phyloP scores from a whole-genome alignment of 2,329 filamentous ascomycete species.

The Tolypocladium paradoxum region DNA sequence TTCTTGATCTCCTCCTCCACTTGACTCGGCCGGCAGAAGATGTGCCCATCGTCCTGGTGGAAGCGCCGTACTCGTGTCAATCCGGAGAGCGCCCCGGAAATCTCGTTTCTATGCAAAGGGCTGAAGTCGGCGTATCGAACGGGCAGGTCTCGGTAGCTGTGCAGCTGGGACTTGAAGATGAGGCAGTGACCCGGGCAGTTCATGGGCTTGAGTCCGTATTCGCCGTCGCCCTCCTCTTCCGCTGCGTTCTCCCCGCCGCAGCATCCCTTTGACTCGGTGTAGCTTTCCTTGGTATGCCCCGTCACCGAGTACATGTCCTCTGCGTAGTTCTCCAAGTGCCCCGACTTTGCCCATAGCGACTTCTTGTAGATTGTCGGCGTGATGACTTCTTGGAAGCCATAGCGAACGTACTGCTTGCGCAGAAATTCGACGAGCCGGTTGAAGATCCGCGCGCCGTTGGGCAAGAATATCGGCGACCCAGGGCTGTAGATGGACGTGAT shows the following conservation, averaged over 20 bases:
- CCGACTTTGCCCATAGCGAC: slow-evolving; percentile 74
- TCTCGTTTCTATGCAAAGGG: slow-evolving; percentile 76
- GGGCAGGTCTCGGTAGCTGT: slow-evolving; percentile 71
- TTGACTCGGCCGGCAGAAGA: slow-evolving; percentile 73
- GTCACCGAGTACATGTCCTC: slow-evolving; percentile 86
- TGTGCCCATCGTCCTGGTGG: slow-evolving; percentile 85
- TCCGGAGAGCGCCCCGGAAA: slow-evolving; percentile 70
- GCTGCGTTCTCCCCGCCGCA: slow-evolving; percentile 19
- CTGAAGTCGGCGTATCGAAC: slow-evolving; percentile 82
- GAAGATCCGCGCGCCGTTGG: slow-evolving; percentile 72
- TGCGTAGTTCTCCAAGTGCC: slow-evolving; percentile 81
- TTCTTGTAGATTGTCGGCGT: slow-evolving; percentile 89
- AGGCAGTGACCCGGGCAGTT: slow-evolving; percentile 86
- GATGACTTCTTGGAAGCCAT: slow-evolving; percentile 81
- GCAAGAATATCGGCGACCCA: slow-evolving; percentile 75
- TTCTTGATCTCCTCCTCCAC: slow-evolving; percentile 63
- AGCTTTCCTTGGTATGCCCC: slow-evolving; percentile 27
- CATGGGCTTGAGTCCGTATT: slow-evolving; percentile 85
- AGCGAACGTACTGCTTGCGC: slow-evolving; percentile 71
- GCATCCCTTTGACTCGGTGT: slow-evolving; percentile 8
- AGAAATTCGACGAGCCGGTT: slow-evolving; percentile 75
- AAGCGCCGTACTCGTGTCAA: slow-evolving; percentile 77
- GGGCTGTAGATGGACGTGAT: slow-evolving; percentile 71
- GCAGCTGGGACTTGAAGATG: slow-evolving; percentile 62
- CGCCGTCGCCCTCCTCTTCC: slow-evolving; percentile 51